phyloP scores from a whole-genome alignment of 73 alveolate species.

The Paramecium sexaurelia region DNA sequence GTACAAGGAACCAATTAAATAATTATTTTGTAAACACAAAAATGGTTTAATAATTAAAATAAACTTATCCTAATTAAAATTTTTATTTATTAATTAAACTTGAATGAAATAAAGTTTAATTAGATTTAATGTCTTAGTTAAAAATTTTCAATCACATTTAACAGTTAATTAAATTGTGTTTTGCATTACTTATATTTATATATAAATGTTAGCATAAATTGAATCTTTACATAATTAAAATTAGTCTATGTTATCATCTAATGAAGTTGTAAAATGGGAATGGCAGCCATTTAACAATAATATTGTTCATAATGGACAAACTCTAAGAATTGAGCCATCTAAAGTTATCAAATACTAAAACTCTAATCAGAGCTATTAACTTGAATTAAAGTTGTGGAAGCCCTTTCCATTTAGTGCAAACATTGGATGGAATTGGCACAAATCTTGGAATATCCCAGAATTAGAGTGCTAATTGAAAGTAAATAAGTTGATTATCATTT shows the following conservation, averaged over 20 bases:
- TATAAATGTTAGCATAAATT: background rate
- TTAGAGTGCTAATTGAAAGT: conserved; percentile 69
- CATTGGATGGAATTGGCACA: conserved; percentile 74
- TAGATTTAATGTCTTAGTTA: background rate
- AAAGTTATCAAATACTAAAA: background rate
- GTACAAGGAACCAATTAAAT: background rate
- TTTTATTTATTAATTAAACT: background rate
- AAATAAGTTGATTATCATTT: background rate
- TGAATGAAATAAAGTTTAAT: background rate
- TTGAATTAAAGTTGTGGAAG: background rate
- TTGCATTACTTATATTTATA: background rate
- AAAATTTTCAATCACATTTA: background rate
- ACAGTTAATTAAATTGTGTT: background rate
- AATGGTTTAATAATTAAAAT: background rate
- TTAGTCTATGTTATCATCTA: background rate
- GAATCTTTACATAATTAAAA: background rate
- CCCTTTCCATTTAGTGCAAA: conserved; percentile 44
- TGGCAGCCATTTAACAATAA: background rate
- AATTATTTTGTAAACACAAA: background rate
- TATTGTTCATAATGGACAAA: background rate
- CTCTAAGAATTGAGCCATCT: background rate
- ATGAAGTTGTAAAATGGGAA: background rate
- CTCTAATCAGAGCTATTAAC: background rate
- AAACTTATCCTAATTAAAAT: background rate
- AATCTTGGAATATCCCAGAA: conserved; percentile 78